A percentile compares a stretch with the other conserved stretches of the same genome.
phyloP scores from a whole-genome alignment of 2,329 filamentous ascomycete genomes.

The Diaporthe nobilis region DNA sequence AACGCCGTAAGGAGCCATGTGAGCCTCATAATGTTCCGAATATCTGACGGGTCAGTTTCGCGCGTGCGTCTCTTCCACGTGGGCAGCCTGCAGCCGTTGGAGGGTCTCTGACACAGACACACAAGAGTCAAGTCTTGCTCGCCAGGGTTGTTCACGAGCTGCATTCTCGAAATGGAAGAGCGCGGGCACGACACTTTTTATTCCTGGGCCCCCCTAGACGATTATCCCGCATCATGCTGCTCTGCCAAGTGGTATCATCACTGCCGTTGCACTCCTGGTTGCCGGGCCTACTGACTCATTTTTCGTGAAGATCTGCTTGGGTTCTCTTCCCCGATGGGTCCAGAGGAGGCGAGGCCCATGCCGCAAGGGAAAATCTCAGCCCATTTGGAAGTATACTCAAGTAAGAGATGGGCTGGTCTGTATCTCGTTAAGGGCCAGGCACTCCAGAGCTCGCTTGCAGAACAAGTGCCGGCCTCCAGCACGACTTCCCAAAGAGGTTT shows the following conservation, averaged over 20 bases:
- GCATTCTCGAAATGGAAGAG: slow-evolving; percentile 34
- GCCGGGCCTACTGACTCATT: slow-evolving; percentile 21
- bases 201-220: background rate
- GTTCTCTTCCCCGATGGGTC: slow-evolving; percentile 31
- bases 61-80: slow-evolving; percentile 11
- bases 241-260: background rate
- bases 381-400: background rate
- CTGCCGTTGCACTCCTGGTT: background rate
- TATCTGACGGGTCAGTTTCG: slow-evolving; percentile 5
- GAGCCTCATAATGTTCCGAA: background rate
- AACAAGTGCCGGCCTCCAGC: background rate
- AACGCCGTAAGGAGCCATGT: slow-evolving; percentile 17
- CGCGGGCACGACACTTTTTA: slow-evolving; percentile 29
- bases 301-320: background rate
- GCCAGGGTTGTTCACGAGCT: slow-evolving; percentile 7
- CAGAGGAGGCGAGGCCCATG: background rate
- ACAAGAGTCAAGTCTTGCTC: background rate
- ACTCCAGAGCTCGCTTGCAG: background rate
- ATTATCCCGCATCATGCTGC: slow-evolving; percentile 2
- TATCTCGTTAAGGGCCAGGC: slow-evolving; percentile 12
- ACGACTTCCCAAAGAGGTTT: background rate
- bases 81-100: slow-evolving; percentile 6
- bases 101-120: background rate
- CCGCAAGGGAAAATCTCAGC: background rate
- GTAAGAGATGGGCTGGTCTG: slow-evolving; percentile 7